These are phyloP conservation scores for Pseudevernia furfuracea DNA, from an alignment of 495 filamentous ascomycete genomes.

Conservation along the genomic window DNA sequence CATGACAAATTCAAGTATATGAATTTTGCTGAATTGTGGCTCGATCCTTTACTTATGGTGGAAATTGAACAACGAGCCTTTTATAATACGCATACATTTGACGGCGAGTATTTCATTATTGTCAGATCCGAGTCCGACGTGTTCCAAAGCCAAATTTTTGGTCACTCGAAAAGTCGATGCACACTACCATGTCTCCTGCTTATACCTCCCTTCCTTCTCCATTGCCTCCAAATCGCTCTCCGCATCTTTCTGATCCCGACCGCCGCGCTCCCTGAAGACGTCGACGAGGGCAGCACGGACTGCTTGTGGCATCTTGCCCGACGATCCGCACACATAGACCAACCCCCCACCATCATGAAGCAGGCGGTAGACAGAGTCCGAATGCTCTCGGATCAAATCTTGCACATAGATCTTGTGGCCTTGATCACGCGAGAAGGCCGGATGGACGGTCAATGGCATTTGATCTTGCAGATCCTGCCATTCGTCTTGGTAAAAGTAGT, in stretches of 20 bases:
- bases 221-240: slow-evolving; percentile 51
- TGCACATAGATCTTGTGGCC: slow-evolving; percentile 82
- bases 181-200: slow-evolving; percentile 65
- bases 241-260: slow-evolving; percentile 40
- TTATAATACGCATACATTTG: too few relatives aligned
- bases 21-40: too few relatives aligned
- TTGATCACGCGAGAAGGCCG: slow-evolving; percentile 81
- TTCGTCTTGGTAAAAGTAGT: slow-evolving; percentile 75
- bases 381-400: slow-evolving; percentile 61
- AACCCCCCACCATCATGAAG: slow-evolving; percentile 48
- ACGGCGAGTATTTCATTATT: too few relatives aligned
- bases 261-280: slow-evolving; percentile 45
- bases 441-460: slow-evolving; percentile 49
- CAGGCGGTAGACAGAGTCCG: slow-evolving; percentile 47
- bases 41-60: too few relatives aligned
- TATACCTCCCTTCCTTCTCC: slow-evolving; percentile 63
- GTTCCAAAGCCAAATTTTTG: background rate
- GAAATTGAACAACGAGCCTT: too few relatives aligned
- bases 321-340: slow-evolving; percentile 76
- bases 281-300: slow-evolving; percentile 76
- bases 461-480: slow-evolving; percentile 43
- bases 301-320: slow-evolving; percentile 80
- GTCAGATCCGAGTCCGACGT: too few relatives aligned
- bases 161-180: background rate
- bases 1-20: too few relatives aligned